A percentile compares a stretch with the other conserved stretches of the same genome.
phyloP scores from a whole-genome alignment of 148 eudicot species.

The Camellia granthamiana region DNA sequence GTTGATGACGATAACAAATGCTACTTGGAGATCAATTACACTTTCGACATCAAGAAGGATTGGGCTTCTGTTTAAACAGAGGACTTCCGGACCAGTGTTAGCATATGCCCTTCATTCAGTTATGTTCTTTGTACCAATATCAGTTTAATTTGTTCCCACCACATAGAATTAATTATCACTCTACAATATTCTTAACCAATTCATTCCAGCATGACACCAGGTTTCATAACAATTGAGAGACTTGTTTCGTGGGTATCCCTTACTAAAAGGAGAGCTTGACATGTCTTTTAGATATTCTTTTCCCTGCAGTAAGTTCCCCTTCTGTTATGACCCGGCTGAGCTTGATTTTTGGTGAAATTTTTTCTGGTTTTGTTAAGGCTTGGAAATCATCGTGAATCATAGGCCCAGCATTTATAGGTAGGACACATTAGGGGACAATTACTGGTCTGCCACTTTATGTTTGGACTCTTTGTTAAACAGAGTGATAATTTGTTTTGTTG shows the following conservation, averaged over 20 bases:
- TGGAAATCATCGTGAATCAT: not conserved
- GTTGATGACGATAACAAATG: constrained; percentile 43
- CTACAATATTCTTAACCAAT: not conserved
- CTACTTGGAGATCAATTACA: constrained; percentile 39
- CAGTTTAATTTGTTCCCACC: not conserved
- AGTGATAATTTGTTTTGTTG: too few relatives aligned
- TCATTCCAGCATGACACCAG: not conserved
- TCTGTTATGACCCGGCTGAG: not conserved
- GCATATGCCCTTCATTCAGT: not conserved
- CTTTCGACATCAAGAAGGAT: constrained; percentile 39
- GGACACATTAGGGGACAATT: not conserved
- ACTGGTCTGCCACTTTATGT: not conserved
- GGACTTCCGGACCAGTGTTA: not conserved
- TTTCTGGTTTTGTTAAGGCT: not conserved
- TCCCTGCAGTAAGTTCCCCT: not conserved
- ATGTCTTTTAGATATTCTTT: not conserved
- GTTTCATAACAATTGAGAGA: not conserved
- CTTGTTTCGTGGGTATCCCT: not conserved
- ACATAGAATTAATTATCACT: not conserved
- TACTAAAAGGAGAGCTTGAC: not conserved
- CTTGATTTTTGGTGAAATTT: not conserved
- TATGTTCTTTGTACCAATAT: not conserved
- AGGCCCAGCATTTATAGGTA: not conserved
- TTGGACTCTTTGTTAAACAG: not conserved
- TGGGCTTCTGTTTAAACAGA: constrained; percentile 15